Evolutionary conservation across 495 filamentous ascomycete genomes (phyloP).

Genomic region (Letharia lupina): DNA sequence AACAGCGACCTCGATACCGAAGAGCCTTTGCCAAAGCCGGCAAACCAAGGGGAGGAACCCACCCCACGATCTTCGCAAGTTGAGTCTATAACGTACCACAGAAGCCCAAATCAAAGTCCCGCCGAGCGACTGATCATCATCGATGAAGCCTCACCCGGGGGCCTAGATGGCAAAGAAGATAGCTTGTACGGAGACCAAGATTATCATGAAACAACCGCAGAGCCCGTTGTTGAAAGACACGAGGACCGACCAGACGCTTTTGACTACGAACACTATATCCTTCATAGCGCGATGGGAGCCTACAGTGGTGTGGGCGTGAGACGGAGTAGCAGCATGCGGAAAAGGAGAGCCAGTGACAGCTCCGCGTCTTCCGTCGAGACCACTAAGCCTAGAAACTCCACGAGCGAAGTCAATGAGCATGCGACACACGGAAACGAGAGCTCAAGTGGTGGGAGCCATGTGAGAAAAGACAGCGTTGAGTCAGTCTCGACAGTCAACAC

Average conservation of each 20-base stretch:
- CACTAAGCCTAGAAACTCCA: constrained; percentile 42
- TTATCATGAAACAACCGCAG: constrained; percentile 45
- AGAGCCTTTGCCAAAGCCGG: constrained; percentile 3
- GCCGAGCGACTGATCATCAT: constrained; percentile 10
- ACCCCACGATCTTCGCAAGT: not conserved
- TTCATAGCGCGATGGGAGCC: constrained; percentile 81
- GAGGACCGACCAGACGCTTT: constrained; percentile 97
- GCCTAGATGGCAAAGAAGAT: constrained; percentile 11
- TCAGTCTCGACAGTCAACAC: constrained; percentile 71
- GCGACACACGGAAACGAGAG: constrained; percentile 5
- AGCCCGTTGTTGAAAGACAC: constrained; percentile 46
- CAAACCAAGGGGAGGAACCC: not conserved
- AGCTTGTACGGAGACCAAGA: constrained; percentile 37
- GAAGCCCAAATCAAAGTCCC: constrained; percentile 2
- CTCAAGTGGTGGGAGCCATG: constrained; percentile 28
- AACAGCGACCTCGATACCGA: constrained; percentile 27
- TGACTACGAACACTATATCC: constrained; percentile 92
- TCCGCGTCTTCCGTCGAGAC: constrained; percentile 72
- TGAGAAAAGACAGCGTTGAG: constrained; percentile 52
- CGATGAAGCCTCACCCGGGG: constrained; percentile 8
- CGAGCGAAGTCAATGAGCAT: not conserved
- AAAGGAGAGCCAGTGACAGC: constrained; percentile 46
- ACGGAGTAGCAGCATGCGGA: constrained; percentile 31
- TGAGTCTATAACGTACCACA: constrained; percentile 5
- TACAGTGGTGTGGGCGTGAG: constrained; percentile 32